phyloP scores from a whole-genome alignment of 2,329 filamentous ascomycete genomes.

The Grosmannia clavigera region DNA sequence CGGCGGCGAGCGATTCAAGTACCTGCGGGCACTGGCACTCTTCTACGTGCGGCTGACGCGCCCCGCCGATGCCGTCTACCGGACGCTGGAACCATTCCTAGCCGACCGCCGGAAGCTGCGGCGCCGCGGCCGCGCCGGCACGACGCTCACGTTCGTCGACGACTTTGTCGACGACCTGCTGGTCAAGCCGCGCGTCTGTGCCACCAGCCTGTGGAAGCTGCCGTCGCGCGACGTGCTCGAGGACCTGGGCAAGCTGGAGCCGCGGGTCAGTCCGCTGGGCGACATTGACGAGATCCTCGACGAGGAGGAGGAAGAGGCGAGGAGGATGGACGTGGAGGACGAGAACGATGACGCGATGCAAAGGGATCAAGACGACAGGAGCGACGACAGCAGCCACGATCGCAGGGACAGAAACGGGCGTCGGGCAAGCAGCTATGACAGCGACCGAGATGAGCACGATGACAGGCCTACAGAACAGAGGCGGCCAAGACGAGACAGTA shows the following conservation, averaged over 20 bases:
- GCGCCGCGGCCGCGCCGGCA: conserved; percentile 61
- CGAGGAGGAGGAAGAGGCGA: conserved; percentile 38
- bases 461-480: background rate
- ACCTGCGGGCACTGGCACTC: conserved; percentile 74
- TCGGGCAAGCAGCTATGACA: background rate
- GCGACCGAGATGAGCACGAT: background rate
- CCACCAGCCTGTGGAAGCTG: conserved; percentile 85
- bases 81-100: conserved; percentile 67
- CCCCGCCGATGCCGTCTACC: conserved; percentile 68
- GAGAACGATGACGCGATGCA: background rate
- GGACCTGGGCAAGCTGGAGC: conserved; percentile 78
- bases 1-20: conserved; percentile 68
- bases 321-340: background rate
- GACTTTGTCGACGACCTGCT: conserved; percentile 89
- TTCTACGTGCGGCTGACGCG: conserved; percentile 92
- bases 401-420: background rate
- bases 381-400: background rate
- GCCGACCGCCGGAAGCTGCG: conserved; percentile 75
- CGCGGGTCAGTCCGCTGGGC: conserved; percentile 69
- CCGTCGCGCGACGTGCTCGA: conserved; percentile 71
- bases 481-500: background rate
- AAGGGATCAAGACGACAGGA: background rate
- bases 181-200: conserved; percentile 79
- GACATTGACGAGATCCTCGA: conserved; percentile 63
- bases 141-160: conserved; percentile 69